Base-by-base conservation (phyloP, 2,329 filamentous ascomycete species). In the Cladosporium phlei region DNA sequence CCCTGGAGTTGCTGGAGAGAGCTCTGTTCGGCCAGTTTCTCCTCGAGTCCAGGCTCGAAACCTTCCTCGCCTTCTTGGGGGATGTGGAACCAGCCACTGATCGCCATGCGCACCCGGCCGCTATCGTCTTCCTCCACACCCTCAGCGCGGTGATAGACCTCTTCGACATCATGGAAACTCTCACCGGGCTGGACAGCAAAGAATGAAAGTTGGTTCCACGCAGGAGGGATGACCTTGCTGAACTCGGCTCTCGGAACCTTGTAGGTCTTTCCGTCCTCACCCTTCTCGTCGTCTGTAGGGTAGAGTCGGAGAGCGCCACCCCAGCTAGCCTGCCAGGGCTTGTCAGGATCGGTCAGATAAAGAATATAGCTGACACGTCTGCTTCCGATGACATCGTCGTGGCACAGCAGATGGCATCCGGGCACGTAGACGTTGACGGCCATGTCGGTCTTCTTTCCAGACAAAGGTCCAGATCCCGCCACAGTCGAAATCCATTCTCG, bases 31-130 rank as follows among this genome's bases (percentile, higher is more conserved):
- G 87, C 88, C 53, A 94, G 80, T 63, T 84, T 86, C 71, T 94
- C 88, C 66, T 97, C 91, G 46, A 93, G 77, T 3, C 91, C 93
- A 62, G 86, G 74, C 57, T 95, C 82, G 59, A 85, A 98, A 33
- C 93, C 93, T 20, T 95, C 88, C 66, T 98, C 93, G 47, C 91
- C 91, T 57, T 86, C 71, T 69, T 98, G 93, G 0, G 93, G 93
- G 53, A 98, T 97, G 68, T 98, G 93, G 67, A 94, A 98, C 93
- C 93, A 98, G 43, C 93, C 93, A 63, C 88, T 95, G 62, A 98
- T 95, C 40, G 93, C 93, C 91, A 98, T 97, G 56, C 93, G 83
- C 38, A 96, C 81, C 38, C 88, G 80, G 1, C 84, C 85, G 14
- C 85, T 84, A 49, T 90, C 79, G 62, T 77, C 66, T 76, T 80